Evolutionary conservation across 352 stramenopile species (phyloP).

Genomic region (Phytophthora sansomeana): DNA sequence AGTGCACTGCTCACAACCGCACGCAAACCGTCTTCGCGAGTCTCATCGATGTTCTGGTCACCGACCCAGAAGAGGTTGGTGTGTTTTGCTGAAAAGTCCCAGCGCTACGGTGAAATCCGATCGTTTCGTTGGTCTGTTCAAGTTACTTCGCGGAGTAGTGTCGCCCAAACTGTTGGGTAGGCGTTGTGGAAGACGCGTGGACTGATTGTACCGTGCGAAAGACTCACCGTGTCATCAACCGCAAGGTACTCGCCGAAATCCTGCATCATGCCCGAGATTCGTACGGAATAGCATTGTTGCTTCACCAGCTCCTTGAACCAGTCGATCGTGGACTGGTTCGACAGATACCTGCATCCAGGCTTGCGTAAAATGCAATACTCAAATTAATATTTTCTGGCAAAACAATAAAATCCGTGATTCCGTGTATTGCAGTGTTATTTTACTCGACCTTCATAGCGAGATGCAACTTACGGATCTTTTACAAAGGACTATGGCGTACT

Average conservation of each 20-base stretch:
- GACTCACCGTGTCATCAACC: constrained; percentile 30
- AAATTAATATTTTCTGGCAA: no score
- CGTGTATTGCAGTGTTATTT: no score
- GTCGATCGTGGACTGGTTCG: constrained; percentile 34
- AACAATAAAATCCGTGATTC: no score
- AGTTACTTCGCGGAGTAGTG: constrained; percentile 34
- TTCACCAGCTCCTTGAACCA: constrained; percentile 38
- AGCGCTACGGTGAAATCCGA: constrained; percentile 36
- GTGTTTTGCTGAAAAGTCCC: constrained; percentile 33
- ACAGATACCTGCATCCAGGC: no score
- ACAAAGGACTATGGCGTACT: no score
- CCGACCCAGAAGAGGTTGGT: constrained; percentile 39
- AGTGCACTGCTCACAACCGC: constrained; percentile 31
- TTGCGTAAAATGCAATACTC: no score
- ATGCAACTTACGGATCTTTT: no score
- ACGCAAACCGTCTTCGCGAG: constrained; percentile 32
- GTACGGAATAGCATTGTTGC: constrained; percentile 37
- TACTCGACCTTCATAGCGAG: no score
- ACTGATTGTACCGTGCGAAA: constrained; percentile 24
- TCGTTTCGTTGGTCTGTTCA: constrained; percentile 30
- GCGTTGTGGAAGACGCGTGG: constrained; percentile 36
- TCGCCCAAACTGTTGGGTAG: constrained; percentile 36
- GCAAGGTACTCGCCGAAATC: constrained; percentile 37
- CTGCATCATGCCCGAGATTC: constrained; percentile 42
- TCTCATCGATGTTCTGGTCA: constrained; percentile 39